Evolutionary conservation across 345 rosid genomes (phyloP).

Genomic region (Euphorbia pulcherrima): DNA sequence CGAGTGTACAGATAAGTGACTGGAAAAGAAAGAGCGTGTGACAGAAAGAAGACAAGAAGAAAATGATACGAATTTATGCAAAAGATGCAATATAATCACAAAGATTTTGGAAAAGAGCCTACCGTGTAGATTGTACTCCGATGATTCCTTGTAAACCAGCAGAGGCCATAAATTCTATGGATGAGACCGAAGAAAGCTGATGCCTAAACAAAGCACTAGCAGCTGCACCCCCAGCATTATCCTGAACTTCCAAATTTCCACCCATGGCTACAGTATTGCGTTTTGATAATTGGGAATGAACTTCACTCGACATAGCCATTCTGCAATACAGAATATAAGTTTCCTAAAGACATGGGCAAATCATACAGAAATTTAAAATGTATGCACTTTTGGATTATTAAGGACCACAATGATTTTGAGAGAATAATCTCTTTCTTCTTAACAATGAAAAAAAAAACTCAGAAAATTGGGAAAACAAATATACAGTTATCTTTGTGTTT

Average conservation of each 20-base stretch:
- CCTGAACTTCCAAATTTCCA: slow-evolving; percentile 73
- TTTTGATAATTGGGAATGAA: slow-evolving; percentile 81
- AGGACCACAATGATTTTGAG: neutral
- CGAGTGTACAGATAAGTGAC: slow-evolving; percentile 73
- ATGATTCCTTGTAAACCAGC: slow-evolving; percentile 71
- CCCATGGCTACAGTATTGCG: slow-evolving; percentile 55
- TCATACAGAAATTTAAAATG: neutral
- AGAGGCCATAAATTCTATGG: slow-evolving; percentile 71
- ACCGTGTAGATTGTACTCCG: slow-evolving; percentile 80
- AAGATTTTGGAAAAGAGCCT: slow-evolving; percentile 21
- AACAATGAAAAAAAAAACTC: neutral
- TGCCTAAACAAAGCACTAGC: slow-evolving; percentile 63
- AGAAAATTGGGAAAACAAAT: neutral
- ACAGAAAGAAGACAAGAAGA: slow-evolving; percentile 16
- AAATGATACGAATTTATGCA: slow-evolving; percentile 10
- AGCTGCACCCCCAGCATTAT: slow-evolving; percentile 65
- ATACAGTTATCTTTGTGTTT: neutral
- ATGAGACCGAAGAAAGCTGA: slow-evolving; percentile 69
- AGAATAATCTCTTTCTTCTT: neutral
- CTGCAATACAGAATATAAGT: slow-evolving; percentile 37
- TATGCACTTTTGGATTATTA: neutral
- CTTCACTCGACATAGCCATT: slow-evolving; percentile 84
- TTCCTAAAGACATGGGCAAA: slow-evolving; percentile 9
- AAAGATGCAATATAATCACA: neutral
- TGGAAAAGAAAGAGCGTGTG: slow-evolving; percentile 36